These are phyloP conservation scores for Sonneratia caseolaris DNA, from an alignment of 345 rosid genomes.

Conservation along the genomic window DNA sequence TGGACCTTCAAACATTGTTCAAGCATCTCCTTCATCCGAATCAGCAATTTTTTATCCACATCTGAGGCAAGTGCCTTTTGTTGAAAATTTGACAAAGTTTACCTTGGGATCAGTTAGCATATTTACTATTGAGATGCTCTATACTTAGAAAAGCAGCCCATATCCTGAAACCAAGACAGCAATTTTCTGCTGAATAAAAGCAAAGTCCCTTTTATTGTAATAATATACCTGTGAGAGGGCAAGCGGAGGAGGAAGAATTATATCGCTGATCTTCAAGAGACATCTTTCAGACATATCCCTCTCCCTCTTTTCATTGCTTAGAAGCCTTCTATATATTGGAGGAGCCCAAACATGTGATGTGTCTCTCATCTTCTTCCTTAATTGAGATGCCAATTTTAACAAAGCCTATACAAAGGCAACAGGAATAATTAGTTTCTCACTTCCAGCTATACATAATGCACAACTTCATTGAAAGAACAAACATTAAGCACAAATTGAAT, in stretches of 20 bases:
- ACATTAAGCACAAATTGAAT: not conserved
- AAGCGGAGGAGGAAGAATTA: slow-evolving; percentile 33
- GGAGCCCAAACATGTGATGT: slow-evolving; percentile 45
- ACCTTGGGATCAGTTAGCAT: not conserved
- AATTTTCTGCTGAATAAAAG: not conserved
- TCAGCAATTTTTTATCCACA: slow-evolving; percentile 28
- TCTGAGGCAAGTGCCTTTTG: slow-evolving; percentile 17
- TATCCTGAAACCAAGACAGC: not conserved
- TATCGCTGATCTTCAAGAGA: slow-evolving; percentile 29
- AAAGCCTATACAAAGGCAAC: slow-evolving; percentile 30
- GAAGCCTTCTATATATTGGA: slow-evolving; percentile 42
- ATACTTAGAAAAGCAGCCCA: not conserved
- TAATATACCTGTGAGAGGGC: slow-evolving; percentile 34
- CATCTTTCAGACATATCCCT: slow-evolving; percentile 46
- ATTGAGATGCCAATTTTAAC: slow-evolving; percentile 28
- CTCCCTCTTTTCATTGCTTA: slow-evolving; percentile 46
- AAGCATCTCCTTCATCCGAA: slow-evolving; percentile 31
- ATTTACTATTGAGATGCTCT: not conserved
- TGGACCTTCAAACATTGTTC: slow-evolving; percentile 40
- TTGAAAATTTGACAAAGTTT: not conserved
- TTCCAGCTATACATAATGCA: not conserved
- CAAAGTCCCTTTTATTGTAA: not conserved
- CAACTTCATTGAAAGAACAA: not conserved
- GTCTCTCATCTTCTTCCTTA: slow-evolving; percentile 37
- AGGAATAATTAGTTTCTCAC: slow-evolving; percentile 3